phyloP scores from a whole-genome alignment of 495 filamentous ascomycete genomes.

The Aspergillus wentii region DNA sequence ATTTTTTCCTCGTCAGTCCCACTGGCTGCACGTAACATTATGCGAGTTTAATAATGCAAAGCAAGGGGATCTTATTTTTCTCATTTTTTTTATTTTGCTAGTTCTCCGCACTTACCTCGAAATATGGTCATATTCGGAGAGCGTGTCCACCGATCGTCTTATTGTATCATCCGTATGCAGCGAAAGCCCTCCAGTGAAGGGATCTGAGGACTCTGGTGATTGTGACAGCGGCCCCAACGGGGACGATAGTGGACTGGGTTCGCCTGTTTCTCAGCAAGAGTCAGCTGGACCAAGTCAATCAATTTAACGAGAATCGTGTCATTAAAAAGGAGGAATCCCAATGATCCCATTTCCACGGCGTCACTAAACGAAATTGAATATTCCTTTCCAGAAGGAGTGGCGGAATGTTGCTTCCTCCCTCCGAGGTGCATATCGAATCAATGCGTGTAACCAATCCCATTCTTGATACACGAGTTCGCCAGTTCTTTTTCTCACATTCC shows the following conservation, averaged over 20 bases:
- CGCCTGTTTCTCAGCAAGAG: conserved; percentile 21
- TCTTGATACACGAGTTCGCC: too few relatives aligned
- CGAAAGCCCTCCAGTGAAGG: conserved; percentile 54
- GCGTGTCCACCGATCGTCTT: conserved; percentile 38
- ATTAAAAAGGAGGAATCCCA: too few relatives aligned
- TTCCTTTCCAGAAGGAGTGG: too few relatives aligned
- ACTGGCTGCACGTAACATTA: conserved; percentile 5
- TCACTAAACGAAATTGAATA: too few relatives aligned
- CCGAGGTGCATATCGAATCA: too few relatives aligned
- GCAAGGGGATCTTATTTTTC: conserved; percentile 20
- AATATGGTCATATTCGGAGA: conserved; percentile 39
- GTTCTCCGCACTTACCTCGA: conserved; percentile 35
- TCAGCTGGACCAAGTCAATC: too few relatives aligned
- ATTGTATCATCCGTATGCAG: conserved; percentile 35
- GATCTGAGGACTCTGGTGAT: conserved; percentile 36
- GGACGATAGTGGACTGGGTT: conserved; percentile 45
- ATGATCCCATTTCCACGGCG: too few relatives aligned
- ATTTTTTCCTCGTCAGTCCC: conserved; percentile 53
- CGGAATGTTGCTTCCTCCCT: too few relatives aligned
- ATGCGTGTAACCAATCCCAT: too few relatives aligned
- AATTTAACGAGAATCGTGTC: too few relatives aligned
- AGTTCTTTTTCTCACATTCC: too few relatives aligned
- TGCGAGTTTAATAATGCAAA: conserved; percentile 2
- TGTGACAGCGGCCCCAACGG: conserved; percentile 38
- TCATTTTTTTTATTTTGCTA: too few relatives aligned